Base-by-base conservation (phyloP, 257 asterid species). In the Fraxinus pennsylvanica region DNA sequence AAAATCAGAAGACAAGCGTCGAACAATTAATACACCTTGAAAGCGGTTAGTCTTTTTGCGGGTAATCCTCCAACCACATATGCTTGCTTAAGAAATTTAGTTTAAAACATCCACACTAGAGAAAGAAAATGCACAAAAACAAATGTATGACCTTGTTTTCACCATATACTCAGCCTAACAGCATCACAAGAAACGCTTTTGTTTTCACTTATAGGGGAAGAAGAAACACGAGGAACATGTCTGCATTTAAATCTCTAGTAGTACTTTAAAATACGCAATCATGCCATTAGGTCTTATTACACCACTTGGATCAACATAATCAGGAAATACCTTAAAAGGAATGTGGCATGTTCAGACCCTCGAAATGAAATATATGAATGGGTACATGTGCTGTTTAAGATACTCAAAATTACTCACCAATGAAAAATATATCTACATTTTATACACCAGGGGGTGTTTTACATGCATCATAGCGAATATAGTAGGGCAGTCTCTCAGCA, bases 11-110 rank as follows among this genome's bases (percentile, higher is more conserved):
- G 41, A 29, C 17, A 41, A 74, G 52, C 36, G 38, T 50, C 30
- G 52, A 54, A 81, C 41, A 43, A 52, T 66, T 8, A 79, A 61
- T 33, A 61, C 76, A 73, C 50, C 61, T 33, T 72, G 17, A 54
- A 71, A 25, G 30, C 30, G 30, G 33, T 67, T 72, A 78, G 5
- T 1, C 32, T 32, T 78, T 30, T 73, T 59, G 54, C 19, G 61
- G 33, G 74, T 9, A 65, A 50, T 45, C 63, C 43, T 33, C 38
- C 67, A 73, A 32, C 68, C 38, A 68, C 43, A 29, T 70, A 74
- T 77, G 72, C 75, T 8, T 38, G 1, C 43, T 6, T 39, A 39
- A 6, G 43, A 38, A 38, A 10, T 38, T 38, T 38, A 38, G 9
- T 38, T 7, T 29, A 27, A 50, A 83, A 73, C 54, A 76, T 14